A percentile compares a stretch with the other conserved stretches of the same genome.
These are phyloP conservation scores for Kodamaea nitidulidarum DNA, from an alignment of 805 yeast genomes.

Conservation along the genomic window DNA sequence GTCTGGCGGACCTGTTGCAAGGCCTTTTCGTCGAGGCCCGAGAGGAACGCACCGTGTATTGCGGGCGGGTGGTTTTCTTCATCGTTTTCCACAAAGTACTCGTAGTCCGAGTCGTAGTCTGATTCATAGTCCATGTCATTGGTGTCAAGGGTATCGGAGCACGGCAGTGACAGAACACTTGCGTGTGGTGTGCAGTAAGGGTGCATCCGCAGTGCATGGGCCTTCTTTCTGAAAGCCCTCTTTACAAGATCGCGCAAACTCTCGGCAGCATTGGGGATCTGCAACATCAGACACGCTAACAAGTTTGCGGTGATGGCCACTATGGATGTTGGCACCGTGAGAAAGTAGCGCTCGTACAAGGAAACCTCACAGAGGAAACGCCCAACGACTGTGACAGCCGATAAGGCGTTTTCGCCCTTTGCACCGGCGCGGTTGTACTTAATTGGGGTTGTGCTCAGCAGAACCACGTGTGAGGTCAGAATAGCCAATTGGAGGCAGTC, in stretches of 20 bases:
- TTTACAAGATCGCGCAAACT: constrained; percentile 24
- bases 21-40: constrained; percentile 44
- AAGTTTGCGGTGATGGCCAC: constrained; percentile 48
- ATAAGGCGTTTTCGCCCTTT: constrained; percentile 17
- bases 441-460: constrained; percentile 22
- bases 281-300: constrained; percentile 52
- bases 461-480: constrained; percentile 23
- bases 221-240: constrained; percentile 7
- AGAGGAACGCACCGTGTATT: constrained; percentile 44
- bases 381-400: constrained; percentile 53
- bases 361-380: constrained; percentile 54
- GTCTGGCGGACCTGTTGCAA: constrained; percentile 38
- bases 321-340: constrained; percentile 43
- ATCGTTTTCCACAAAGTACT: constrained; percentile 23
- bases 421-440: constrained; percentile 17
- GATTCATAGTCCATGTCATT: no score
- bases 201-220: no score
- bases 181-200: neutral
- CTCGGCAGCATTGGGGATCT: constrained; percentile 41
- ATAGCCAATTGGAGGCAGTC: constrained; percentile 46
- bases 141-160: neutral
- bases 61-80: constrained; percentile 39
- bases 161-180: neutral
- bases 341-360: constrained; percentile 45
- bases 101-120: constrained; percentile 10